Percentiles rank a stretch among this genome's conserved stretches.
These are phyloP conservation scores for Candida koratica DNA, from an alignment of 805 yeast genomes.

Conservation along the genomic window DNA sequence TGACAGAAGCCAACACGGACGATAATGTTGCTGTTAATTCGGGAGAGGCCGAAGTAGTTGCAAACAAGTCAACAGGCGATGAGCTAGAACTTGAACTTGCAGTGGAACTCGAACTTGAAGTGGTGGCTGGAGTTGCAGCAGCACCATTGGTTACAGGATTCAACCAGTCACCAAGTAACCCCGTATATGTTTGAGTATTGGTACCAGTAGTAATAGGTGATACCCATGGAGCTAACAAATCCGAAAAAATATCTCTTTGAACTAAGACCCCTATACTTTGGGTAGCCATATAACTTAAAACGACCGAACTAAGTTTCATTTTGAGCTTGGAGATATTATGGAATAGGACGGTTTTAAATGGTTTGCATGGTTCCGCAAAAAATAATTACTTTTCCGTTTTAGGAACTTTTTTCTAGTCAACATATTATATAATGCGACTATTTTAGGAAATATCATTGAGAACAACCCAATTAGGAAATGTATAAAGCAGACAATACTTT, in stretches of 20 bases:
- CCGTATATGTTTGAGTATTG: background rate
- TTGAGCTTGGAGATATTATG: background rate
- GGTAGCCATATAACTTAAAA: background rate
- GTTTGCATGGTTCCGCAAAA: conserved; percentile 1
- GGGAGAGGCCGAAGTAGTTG: conserved; percentile 1
- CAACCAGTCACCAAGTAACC: conserved; percentile 5
- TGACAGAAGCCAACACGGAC: background rate
- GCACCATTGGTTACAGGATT: conserved; percentile 7
- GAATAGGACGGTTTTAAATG: conserved; percentile 1
- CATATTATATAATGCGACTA: conserved; percentile 3
- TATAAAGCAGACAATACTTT: no score
- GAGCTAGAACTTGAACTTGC: background rate
- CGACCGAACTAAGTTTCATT: background rate
- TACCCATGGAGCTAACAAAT: conserved; percentile 4
- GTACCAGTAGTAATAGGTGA: conserved; percentile 5
- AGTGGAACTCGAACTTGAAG: background rate
- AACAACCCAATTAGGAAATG: no score
- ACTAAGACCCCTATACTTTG: background rate
- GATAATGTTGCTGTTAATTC: conserved; percentile 1
- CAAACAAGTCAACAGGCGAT: conserved; percentile 1
- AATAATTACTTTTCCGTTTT: conserved; percentile 5
- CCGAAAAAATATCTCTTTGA: conserved; percentile 5
- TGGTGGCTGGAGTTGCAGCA: conserved; percentile 1
- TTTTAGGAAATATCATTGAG: conserved; percentile 5
- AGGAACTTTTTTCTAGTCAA: conserved; percentile 6